Percentiles rank a stretch among this genome's conserved stretches.
phyloP scores from a whole-genome alignment of 768 basidiomycete genomes.

The Russula virescens region DNA sequence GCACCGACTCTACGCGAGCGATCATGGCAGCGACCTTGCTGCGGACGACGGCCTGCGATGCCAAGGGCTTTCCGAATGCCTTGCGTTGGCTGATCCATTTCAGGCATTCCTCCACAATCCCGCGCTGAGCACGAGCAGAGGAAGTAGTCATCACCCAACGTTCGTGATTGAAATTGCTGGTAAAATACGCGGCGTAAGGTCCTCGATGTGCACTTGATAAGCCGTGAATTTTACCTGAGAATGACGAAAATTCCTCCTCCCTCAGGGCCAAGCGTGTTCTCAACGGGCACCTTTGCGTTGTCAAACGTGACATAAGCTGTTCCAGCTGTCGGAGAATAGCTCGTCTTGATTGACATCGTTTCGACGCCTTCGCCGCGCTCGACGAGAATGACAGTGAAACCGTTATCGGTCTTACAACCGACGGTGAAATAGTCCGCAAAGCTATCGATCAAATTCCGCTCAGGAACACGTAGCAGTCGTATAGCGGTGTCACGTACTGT shows the following conservation, averaged over 20 bases:
- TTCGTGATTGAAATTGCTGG: conserved; percentile 90
- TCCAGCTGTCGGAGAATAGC: conserved; percentile 84
- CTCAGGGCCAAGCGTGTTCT: conserved; percentile 79
- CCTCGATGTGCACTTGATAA: neutral
- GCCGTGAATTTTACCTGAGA: conserved; percentile 36
- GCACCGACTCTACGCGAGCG: conserved; percentile 70
- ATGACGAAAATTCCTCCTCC: conserved; percentile 66
- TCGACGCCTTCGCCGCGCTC: conserved; percentile 78
- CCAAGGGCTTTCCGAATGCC: conserved; percentile 85
- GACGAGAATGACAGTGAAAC: conserved; percentile 81
- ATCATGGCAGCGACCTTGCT: conserved; percentile 88
- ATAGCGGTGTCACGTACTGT: conserved; percentile 35
- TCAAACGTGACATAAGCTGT: conserved; percentile 83
- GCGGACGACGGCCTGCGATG: conserved; percentile 81
- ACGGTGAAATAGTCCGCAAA: conserved; percentile 57
- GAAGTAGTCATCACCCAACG: conserved; percentile 87
- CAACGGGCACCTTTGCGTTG: conserved; percentile 78
- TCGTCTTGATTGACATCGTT: conserved; percentile 83
- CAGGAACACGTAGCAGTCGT: neutral
- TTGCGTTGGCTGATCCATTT: conserved; percentile 89
- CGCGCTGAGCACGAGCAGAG: conserved; percentile 58
- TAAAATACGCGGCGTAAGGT: conserved; percentile 24
- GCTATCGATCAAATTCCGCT: conserved; percentile 31
- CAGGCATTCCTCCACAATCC: conserved; percentile 76
- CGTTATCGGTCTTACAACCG: conserved; percentile 65